Evolutionary conservation across 225 moss, liverwort and hornwort species (phyloP), one percentile per base, ranked within the genome.

Genomic region (Bryum argenteum): DNA sequence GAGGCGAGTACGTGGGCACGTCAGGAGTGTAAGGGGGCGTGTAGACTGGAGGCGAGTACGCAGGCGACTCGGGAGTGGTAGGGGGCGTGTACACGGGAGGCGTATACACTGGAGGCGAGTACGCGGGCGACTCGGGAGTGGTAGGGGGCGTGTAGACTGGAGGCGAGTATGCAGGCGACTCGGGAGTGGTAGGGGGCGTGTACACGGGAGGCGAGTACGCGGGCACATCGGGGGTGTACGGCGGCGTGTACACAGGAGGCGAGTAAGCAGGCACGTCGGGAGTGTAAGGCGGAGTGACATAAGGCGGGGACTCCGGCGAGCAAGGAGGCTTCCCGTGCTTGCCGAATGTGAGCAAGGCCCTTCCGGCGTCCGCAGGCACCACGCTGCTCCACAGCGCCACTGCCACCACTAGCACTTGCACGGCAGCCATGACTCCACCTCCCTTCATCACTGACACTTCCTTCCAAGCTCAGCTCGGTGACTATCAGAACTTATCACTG

Each of bases 281-380:
- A 8, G 69, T 56, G 21, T 69, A 69, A 69, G 69, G 70, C 3
- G 47, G 47, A 3, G 47, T 47, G 47, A 45, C 45, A 12, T 45
- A 45, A 45, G 47, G 47, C 56, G 70, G 76, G 12, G 70, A 70
- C 61, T 75, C 55, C 0, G 63, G 70, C 63, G 48, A 60, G 39
- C 61, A 71, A 43, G 56, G 23, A 37, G 67, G 7, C 67, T 69
- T 69, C 69, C n/a, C n/a, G n/a, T 69, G 55, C 54, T 43, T 42
- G 0, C 70, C 70, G 10, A 57, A 22, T 6, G 61, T 79, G 48
- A 72, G 78, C 63, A 73, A 47, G 11, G 78, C 62, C 48, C 78
- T 63, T 4, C 62, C 73, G 23, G 78, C 78, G 24, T 73, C 73
- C 39, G 62, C 62, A 8, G 78, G 73, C 61, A 50, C 2, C 62